Percentiles rank a stretch among this genome's conserved stretches.
Conservation (phyloP, 1,284 basidiomycete genomes). For the Puccinia novopanici region DNA sequence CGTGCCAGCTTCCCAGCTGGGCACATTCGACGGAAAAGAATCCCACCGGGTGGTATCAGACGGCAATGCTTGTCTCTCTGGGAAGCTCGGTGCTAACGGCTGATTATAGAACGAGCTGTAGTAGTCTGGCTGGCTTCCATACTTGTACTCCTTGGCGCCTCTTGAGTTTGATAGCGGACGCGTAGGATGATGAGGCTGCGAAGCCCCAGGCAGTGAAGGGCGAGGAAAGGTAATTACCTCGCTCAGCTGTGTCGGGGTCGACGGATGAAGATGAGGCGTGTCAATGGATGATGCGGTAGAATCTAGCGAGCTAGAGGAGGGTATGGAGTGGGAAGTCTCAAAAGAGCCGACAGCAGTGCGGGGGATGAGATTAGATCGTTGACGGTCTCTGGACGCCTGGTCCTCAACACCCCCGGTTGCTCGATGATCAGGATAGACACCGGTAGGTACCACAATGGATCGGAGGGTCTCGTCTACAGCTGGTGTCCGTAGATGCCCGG, state of each 20-base stretch:
- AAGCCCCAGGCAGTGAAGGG: background rate
- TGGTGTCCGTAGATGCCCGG: conserved; percentile 51
- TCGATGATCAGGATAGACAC: conserved; percentile 50
- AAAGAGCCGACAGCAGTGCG: conserved; percentile 32
- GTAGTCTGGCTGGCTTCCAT: conserved; percentile 14
- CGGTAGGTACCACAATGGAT: conserved; percentile 52
- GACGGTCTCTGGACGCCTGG: conserved; percentile 31
- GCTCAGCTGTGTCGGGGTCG: conserved; percentile 31
- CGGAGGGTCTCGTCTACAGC: conserved; percentile 52
- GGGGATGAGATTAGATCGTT: conserved; percentile 26
- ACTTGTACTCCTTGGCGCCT: conserved; percentile 3
- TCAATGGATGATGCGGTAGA: conserved; percentile 36
- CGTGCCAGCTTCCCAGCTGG: conserved; percentile 25
- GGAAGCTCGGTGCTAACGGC: background rate
- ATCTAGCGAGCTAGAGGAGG: conserved; percentile 41
- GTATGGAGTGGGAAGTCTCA: conserved; percentile 24
- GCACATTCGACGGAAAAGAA: background rate
- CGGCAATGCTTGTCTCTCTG: conserved; percentile 20
- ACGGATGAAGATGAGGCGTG: conserved; percentile 40
- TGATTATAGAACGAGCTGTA: conserved; percentile 31
- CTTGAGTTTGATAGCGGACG: background rate
- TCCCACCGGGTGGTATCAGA: conserved; percentile 34
- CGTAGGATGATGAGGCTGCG: conserved; percentile 9
- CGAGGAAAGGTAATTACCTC: conserved; percentile 19
- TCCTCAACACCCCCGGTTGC: conserved; percentile 42